Base-by-base conservation (phyloP, 371 early-diverging fungal species). In the Syncephalastrum monosporum region DNA sequence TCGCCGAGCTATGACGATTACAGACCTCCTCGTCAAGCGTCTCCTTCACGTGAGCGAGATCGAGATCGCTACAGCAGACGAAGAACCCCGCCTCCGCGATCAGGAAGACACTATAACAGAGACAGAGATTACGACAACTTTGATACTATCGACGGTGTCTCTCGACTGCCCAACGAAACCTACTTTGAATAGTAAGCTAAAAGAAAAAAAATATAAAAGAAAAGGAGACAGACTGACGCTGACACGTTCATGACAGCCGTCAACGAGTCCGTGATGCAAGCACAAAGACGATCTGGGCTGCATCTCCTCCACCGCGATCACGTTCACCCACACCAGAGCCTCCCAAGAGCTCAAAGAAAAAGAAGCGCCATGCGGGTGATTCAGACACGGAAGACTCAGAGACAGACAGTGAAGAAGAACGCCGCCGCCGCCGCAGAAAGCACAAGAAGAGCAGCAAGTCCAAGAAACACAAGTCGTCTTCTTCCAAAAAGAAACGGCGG, bases 201-300 rank as follows among this genome's bases (percentile, higher is more conserved):
- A 21, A 21, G 21, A 21, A 21, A 21, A 21, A 21, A 21, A 21
- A 21, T 49, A 12, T 1, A 24, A 27, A 16, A 23, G 15, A 54
- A 21, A 54, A 23, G 21, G 14, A 44, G 23, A n/a, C 16, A 25
- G 16, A 41, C 41, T 8, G 10, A 33, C 24, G 38, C 3, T 27
- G 10, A 43, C 45, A 25, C 13, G 17, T 51, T 29, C 29, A 47
- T 25, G 50, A 43, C 65, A 84, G 80, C 59, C 80, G 77, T 43
- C 65, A 55, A 50, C 65, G 75, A 21, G 69, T 70, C n/a, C 76
- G 91, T 24, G 69, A 82, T 41, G 68, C 68, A 10, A 84, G 66
- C 29, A 59, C 67, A 19, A 72, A 67, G 45, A 87, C 84, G 0
- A 79, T 91, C 41, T 91, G 90, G 89, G 82, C 88, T 1, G 60